Evolutionary conservation across 768 basidiomycete species (phyloP), one percentile per base, ranked within the genome.

Genomic region (Termitomyces sp.): DNA sequence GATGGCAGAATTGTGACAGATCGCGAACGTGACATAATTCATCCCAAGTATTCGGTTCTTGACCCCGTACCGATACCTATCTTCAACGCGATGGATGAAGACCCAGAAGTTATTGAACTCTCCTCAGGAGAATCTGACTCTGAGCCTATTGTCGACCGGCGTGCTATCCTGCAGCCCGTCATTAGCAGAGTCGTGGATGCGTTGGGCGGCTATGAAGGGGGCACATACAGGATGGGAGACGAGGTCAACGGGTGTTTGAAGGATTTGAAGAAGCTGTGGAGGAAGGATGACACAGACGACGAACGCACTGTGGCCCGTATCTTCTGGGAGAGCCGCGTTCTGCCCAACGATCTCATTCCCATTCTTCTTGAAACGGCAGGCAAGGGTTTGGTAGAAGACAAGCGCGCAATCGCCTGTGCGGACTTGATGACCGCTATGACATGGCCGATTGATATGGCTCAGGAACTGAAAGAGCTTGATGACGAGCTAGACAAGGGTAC

Each of bases 341-440:
- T 98, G 18, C 81, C 85, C 8, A 95, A 93, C 62, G 96, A 98
- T 72, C 78, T 98, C 50, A 74, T 98, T 20, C 89, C 93, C 18
- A 89, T 98, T 55, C 78, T 98, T 13, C 78, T 91, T 49, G 82
- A 82, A 58, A 94, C 92, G 0, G 89, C 91, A 0, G 90, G 91
- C 12, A 83, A 84, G 52, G 91, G 91, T 0, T 71, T 78, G 22
- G 85, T 89, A 33, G 91, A 93, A 62, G 91, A 94, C 72, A 90
- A 88, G 64, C 79, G 91, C 48, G 93, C 92, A 0, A 82, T 96
- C 27, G 84, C 87, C 0, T 89, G 88, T 62, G 88, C 86, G 8
- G 97, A 98, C 69, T 77, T 99, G 24, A 87, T 98, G 69, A 91
- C 93, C 0, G 95, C 95, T 0, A 92, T 99, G 91, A 98, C 96